Evolutionary conservation across 2,329 filamentous ascomycete species (phyloP).

Genomic region (Nemania bipapillata): DNA sequence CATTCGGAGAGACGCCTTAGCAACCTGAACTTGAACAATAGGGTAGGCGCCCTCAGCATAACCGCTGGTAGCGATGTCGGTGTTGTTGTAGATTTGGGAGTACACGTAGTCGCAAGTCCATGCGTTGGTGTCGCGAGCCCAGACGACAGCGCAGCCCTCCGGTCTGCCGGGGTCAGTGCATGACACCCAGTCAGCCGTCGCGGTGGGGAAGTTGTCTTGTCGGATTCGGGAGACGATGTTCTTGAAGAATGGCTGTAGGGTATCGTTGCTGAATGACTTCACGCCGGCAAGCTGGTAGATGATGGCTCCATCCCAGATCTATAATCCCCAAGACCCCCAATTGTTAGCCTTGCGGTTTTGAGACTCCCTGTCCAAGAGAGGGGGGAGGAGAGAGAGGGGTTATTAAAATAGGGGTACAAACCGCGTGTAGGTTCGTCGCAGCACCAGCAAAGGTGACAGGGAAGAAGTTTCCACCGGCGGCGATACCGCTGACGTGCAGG

Average conservation of each 20-base stretch:
- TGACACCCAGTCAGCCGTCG: constrained; percentile 36
- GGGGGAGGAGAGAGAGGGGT: no score
- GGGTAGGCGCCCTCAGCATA: constrained; percentile 40
- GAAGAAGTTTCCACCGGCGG: constrained; percentile 61
- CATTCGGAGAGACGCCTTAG: constrained; percentile 41
- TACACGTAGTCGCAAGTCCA: constrained; percentile 44
- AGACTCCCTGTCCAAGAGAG: background rate
- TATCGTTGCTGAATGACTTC: constrained; percentile 36
- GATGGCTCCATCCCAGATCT: constrained; percentile 62
- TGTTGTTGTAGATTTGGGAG: constrained; percentile 41
- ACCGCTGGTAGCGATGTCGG: constrained; percentile 40
- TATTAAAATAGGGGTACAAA: constrained; percentile 39
- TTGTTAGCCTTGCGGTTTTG: constrained; percentile 14
- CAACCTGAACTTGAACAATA: constrained; percentile 40
- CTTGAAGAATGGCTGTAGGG: constrained; percentile 41
- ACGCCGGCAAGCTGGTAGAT: constrained; percentile 50
- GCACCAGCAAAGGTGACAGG: constrained; percentile 57
- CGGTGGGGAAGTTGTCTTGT: constrained; percentile 36
- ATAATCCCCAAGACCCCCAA: background rate
- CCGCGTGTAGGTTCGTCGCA: constrained; percentile 60
- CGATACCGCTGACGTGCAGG: constrained; percentile 55
- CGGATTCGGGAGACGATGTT: constrained; percentile 34
- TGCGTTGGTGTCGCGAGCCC: constrained; percentile 42
- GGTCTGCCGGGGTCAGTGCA: constrained; percentile 38
- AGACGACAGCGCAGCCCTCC: constrained; percentile 31